Percentiles rank a stretch among this genome's conserved stretches.
Evolutionary conservation across 805 yeast species (phyloP).

Genomic region (Saturnispora halmiae): DNA sequence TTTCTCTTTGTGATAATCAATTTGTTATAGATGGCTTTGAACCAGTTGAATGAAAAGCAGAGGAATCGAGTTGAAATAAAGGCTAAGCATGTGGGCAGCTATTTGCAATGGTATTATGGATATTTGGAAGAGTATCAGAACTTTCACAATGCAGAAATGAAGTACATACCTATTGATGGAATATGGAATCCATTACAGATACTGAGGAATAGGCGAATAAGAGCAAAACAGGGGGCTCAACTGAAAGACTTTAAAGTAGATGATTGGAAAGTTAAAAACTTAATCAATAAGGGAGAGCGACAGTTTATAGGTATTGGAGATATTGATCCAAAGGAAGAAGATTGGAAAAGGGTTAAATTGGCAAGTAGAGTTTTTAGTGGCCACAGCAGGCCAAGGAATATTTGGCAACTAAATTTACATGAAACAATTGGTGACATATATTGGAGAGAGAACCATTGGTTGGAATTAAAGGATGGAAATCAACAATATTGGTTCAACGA

Average conservation of each 20-base stretch:
- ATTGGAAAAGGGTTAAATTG: constrained; percentile 34
- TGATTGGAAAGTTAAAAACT: too few species aligned
- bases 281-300: background rate
- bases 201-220: constrained; percentile 59
- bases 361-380: constrained; percentile 56
- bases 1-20: too few species aligned
- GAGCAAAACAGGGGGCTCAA: constrained; percentile 42
- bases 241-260: too few species aligned
- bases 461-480: constrained; percentile 35
- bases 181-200: constrained; percentile 76
- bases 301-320: background rate
- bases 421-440: constrained; percentile 48
- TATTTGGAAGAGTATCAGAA: constrained; percentile 36
- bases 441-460: constrained; percentile 49
- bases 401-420: constrained; percentile 58
- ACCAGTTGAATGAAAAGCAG: constrained; percentile 3
- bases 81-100: constrained; percentile 11
- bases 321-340: background rate
- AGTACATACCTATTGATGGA: constrained; percentile 49
- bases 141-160: constrained; percentile 17
- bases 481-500: constrained; percentile 44
- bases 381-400: constrained; percentile 34
- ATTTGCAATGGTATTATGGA: constrained; percentile 42
- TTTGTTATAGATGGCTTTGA: constrained; percentile 1
- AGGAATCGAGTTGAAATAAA: background rate